Evolutionary conservation across 768 basidiomycete species (phyloP).

Genomic region (Harrya chromipes): DNA sequence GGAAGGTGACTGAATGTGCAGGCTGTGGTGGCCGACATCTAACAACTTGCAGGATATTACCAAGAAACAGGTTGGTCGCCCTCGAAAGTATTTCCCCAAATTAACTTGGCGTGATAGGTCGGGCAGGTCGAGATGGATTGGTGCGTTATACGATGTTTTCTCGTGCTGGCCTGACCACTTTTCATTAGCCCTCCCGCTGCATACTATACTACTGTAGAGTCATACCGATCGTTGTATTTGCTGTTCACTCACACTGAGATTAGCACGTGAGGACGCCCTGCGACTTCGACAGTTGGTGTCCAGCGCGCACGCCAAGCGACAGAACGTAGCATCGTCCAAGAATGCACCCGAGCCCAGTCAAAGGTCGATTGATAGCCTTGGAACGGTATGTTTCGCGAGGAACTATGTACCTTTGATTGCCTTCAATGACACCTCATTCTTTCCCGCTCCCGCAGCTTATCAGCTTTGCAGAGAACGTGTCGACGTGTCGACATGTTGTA

Average conservation of each 20-base stretch:
- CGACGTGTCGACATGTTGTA: slow-evolving; percentile 70
- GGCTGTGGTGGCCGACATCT: neutral
- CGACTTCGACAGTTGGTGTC: slow-evolving; percentile 53
- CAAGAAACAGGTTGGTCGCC: slow-evolving; percentile 70
- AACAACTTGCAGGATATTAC: slow-evolving; percentile 60
- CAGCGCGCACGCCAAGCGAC: slow-evolving; percentile 44
- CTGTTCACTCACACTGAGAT: neutral
- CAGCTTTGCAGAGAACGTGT: slow-evolving; percentile 55
- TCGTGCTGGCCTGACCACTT: neutral
- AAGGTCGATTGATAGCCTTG: slow-evolving; percentile 60
- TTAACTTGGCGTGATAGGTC: slow-evolving; percentile 42
- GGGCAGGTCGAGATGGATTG: slow-evolving; percentile 74
- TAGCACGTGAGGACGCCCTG: slow-evolving; percentile 75
- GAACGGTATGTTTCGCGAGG: slow-evolving; percentile 41
- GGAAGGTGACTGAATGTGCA: slow-evolving; percentile 50
- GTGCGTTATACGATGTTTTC: slow-evolving; percentile 37
- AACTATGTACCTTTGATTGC: slow-evolving; percentile 22
- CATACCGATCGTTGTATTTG: neutral
- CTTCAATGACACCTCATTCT: neutral
- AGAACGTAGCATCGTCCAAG: slow-evolving; percentile 36
- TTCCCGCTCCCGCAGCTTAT: slow-evolving; percentile 35
- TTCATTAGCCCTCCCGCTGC: slow-evolving; percentile 68
- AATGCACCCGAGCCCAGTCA: slow-evolving; percentile 66
- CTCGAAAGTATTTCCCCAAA: neutral
- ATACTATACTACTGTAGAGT: slow-evolving; percentile 75